phyloP scores from a whole-genome alignment of 768 basidiomycete species.

The Mycena indigotica region DNA sequence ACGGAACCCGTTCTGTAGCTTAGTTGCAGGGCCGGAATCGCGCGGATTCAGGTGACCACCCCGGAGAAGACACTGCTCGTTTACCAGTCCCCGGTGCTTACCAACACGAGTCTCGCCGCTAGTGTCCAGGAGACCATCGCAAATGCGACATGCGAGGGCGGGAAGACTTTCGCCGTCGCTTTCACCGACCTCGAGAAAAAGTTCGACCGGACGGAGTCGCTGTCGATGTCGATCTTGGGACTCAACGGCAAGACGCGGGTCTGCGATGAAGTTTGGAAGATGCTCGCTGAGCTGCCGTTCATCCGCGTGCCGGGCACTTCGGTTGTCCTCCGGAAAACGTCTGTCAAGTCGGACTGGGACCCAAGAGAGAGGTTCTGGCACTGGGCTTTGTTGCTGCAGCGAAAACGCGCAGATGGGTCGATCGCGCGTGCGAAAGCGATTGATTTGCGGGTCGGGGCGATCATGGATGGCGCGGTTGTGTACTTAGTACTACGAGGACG shows the following conservation, averaged over 20 bases:
- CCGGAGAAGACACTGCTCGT: background rate
- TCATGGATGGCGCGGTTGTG: background rate
- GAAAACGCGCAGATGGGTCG: background rate
- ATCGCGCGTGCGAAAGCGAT: background rate
- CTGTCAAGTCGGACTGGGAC: background rate
- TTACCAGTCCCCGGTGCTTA: background rate
- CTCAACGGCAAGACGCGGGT: background rate
- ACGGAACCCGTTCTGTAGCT: background rate
- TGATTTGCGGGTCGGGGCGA: background rate
- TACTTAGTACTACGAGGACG: background rate
- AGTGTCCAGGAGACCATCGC: background rate
- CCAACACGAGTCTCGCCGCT: background rate
- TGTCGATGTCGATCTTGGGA: background rate
- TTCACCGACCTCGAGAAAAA: background rate
- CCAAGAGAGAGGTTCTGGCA: background rate
- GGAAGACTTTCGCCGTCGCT: background rate
- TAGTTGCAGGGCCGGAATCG: background rate
- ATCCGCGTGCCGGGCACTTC: background rate
- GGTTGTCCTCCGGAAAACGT: background rate
- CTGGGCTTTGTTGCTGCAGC: background rate
- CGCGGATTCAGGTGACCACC: background rate
- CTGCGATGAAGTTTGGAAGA: background rate
- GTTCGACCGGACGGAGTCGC: background rate
- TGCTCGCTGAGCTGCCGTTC: background rate
- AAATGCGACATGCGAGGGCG: background rate